phyloP scores from a whole-genome alignment of 768 basidiomycete genomes.

The Podaxis rugospora region DNA sequence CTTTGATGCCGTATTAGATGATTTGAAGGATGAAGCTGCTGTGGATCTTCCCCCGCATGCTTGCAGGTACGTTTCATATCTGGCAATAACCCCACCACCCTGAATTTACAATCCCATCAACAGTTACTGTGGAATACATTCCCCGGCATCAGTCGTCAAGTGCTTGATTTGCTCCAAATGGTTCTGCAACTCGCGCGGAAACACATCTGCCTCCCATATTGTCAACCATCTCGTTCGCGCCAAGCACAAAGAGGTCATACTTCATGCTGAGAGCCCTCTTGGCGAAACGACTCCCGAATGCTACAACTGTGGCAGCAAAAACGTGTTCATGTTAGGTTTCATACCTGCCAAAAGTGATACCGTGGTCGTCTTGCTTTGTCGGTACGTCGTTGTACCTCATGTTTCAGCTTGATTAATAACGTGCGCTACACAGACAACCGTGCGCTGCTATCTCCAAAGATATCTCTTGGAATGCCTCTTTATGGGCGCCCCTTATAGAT shows the following conservation, averaged over 20 bases:
- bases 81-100: conserved; percentile 12
- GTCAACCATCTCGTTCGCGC: conserved; percentile 99
- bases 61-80: conserved; percentile 67
- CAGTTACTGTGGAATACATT: conserved; percentile 98
- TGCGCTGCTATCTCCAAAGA: conserved; percentile 97
- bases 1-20: conserved; percentile 86
- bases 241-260: conserved; percentile 97
- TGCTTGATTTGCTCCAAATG: conserved; percentile 89
- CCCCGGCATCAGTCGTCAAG: conserved; percentile 95
- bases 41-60: conserved; percentile 89
- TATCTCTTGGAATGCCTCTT: conserved; percentile 96
- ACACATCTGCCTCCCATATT: conserved; percentile 97
- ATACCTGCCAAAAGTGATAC: conserved; percentile 99
- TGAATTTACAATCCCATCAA: conserved; percentile 11
- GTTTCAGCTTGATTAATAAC: conserved; percentile 1
- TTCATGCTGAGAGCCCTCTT: conserved; percentile 92
- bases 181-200: conserved; percentile 99
- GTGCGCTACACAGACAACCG: conserved; percentile 65
- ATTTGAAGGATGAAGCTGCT: conserved; percentile 75
- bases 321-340: conserved; percentile 99
- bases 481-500: conserved; percentile 98
- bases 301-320: conserved; percentile 99
- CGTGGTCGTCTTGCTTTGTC: conserved; percentile 94
- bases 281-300: conserved; percentile 99
- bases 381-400: conserved; percentile 49